phyloP scores from a whole-genome alignment of 352 stramenopile species.

The Globisporangium cystogenes region DNA sequence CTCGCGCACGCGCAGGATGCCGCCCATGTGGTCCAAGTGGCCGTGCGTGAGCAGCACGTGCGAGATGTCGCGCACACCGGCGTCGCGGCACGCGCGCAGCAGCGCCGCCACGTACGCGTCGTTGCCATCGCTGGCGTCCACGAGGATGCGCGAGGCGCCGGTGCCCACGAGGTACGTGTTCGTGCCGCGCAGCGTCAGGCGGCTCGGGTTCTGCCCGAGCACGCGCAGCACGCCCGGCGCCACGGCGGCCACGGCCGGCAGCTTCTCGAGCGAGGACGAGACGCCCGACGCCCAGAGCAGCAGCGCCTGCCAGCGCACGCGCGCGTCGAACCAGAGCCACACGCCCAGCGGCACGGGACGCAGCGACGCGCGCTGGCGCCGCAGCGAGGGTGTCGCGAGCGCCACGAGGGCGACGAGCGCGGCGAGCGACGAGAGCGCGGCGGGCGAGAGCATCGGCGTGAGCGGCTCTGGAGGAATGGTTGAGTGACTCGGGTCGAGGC shows the following conservation, averaged over 20 bases:
- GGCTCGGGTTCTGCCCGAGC: conserved; percentile 79
- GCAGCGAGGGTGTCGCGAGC: background rate
- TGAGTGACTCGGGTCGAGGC: too few species aligned
- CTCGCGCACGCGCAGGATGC: conserved; percentile 49
- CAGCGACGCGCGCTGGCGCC: conserved; percentile 5
- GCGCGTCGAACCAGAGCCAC: conserved; percentile 38
- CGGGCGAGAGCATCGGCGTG: background rate
- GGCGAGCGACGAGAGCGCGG: background rate
- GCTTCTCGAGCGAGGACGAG: conserved; percentile 26
- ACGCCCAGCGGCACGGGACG: conserved; percentile 20
- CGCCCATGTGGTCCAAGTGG: conserved; percentile 88
- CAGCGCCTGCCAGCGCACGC: conserved; percentile 34
- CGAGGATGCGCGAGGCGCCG: conserved; percentile 49
- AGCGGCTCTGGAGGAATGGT: too few species aligned
- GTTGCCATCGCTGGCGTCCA: conserved; percentile 82
- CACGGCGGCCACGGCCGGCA: conserved; percentile 38
- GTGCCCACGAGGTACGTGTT: conserved; percentile 89
- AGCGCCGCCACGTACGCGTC: conserved; percentile 37
- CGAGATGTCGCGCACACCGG: conserved; percentile 48
- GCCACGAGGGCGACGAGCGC: background rate
- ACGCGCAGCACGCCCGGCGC: conserved; percentile 58
- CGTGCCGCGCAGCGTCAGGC: conserved; percentile 86
- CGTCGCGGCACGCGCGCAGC: conserved; percentile 25
- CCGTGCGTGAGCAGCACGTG: conserved; percentile 87
- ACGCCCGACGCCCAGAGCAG: conserved; percentile 39